Evolutionary conservation across 768 basidiomycete species (phyloP).

Genomic region (Nidularia pulvinata): DNA sequence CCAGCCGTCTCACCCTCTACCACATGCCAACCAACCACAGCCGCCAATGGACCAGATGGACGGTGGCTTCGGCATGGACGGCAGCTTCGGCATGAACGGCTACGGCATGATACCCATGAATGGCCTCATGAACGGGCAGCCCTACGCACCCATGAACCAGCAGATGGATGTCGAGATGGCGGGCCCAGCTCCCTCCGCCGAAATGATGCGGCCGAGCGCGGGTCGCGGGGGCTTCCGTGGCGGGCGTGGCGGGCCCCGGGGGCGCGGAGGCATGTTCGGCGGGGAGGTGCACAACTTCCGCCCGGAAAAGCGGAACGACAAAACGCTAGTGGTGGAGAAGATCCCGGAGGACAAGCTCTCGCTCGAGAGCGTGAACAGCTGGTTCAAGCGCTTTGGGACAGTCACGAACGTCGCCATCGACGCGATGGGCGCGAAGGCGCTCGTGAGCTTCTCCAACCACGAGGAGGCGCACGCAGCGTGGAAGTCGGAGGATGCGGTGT

Average conservation of each 20-base stretch:
- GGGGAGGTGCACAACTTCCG: slow-evolving; percentile 69
- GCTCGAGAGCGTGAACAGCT: slow-evolving; percentile 76
- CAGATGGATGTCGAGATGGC: slow-evolving; percentile 27
- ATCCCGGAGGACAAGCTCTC: slow-evolving; percentile 85
- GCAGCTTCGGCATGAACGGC: not conserved
- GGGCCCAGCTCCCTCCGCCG: slow-evolving; percentile 17
- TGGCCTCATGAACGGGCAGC: slow-evolving; percentile 13
- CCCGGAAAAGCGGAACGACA: slow-evolving; percentile 66
- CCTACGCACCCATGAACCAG: slow-evolving; percentile 17
- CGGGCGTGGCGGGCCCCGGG: slow-evolving; percentile 40
- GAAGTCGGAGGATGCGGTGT: slow-evolving; percentile 95
- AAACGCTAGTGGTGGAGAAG: slow-evolving; percentile 92
- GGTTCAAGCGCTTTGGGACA: slow-evolving; percentile 92
- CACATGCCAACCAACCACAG: too few relatives aligned
- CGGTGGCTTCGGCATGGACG: not conserved
- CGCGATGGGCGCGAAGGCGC: slow-evolving; percentile 66
- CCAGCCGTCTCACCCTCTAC: slow-evolving; percentile 14
- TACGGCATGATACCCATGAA: too few relatives aligned
- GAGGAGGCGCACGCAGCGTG: slow-evolving; percentile 87
- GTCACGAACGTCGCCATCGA: slow-evolving; percentile 94
- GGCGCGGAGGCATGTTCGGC: slow-evolving; percentile 59
- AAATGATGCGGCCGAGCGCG: slow-evolving; percentile 28
- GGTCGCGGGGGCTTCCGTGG: slow-evolving; percentile 26
- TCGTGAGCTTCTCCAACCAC: slow-evolving; percentile 86
- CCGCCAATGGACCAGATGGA: slow-evolving; percentile 1